Evolutionary conservation across 2,329 filamentous ascomycete species (phyloP), one percentile per base, ranked within the genome.

Genomic region (Xylaria sp.): DNA sequence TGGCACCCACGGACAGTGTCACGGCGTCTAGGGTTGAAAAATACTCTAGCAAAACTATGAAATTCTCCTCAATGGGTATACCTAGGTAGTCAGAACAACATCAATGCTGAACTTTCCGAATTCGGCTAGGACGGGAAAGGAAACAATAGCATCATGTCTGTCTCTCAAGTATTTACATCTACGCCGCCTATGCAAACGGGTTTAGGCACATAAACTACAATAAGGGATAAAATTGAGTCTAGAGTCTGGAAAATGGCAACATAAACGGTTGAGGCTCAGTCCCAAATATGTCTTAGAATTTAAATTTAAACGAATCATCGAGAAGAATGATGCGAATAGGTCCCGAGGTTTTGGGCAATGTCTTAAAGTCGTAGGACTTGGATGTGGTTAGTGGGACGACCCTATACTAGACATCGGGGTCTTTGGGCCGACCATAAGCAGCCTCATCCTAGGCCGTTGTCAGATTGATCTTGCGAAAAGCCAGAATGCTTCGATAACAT

Each of bases 191-290:
- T 46, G 2, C 7, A n/a, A 48, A 20, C n/a, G 8, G n/a, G 6
- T 48, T 10, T n/a, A 48, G 44, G 34, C 7, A 37, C 34, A 37
- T 20, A 10, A 55, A 9, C 18, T 37, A 20, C n/a, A 57, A 41
- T 57, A 25, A 57, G 54, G 34, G 34, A 25, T 58, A 23, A 3
- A n/a, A n/a, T 18, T 15, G 15, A 25, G 54, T 44, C 25, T 39
- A 15, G 1, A 25, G 20, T 37, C 10, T 15, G n/a, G 37, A 54
- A 2, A 41, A 18, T 20, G 54, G 54, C 52, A 39, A 5, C 20
- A 10, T 37, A 10, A 54, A 51, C n/a, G 13, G 37, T 25, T 41
- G n/a, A 57, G 54, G 54, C 32, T 57, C n/a, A 57, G 41, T 23
- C 34, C 25, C 12, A 57, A 25, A 44, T 37, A 41, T 57, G 54